Evolutionary conservation across 2,329 filamentous ascomycete species (phyloP).

Genomic region (Cercospora janseana): DNA sequence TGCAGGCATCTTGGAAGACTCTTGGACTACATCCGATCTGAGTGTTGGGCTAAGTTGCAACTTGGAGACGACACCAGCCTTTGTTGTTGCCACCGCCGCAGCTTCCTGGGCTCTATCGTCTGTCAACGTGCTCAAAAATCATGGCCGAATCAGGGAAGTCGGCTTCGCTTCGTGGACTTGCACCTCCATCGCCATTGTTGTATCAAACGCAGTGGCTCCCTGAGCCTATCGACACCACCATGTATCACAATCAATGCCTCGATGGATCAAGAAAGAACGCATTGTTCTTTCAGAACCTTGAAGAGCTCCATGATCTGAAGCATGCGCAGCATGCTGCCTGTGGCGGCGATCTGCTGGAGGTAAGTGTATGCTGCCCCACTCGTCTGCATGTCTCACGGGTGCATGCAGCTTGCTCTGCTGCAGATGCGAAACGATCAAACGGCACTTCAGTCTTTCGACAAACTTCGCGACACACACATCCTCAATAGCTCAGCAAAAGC

Average conservation of each 20-base stretch:
- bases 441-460: background rate
- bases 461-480: slow-evolving; percentile 4
- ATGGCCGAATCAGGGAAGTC: background rate
- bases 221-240: background rate
- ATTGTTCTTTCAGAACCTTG: slow-evolving; percentile 5
- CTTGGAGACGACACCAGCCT: background rate
- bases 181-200: slow-evolving; percentile 17
- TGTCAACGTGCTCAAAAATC: too few species aligned
- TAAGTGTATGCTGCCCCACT: slow-evolving; percentile 16
- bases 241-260: background rate
- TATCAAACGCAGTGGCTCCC: slow-evolving; percentile 17
- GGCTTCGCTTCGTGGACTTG: background rate
- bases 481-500: slow-evolving; percentile 6
- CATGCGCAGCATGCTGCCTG: background rate
- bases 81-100: background rate
- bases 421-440: slow-evolving; percentile 18
- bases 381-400: slow-evolving; percentile 17
- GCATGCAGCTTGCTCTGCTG: slow-evolving; percentile 19
- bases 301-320: background rate
- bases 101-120: too few species aligned
- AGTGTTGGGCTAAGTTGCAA: background rate
- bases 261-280: background rate
- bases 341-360: slow-evolving; percentile 17
- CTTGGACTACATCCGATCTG: too few species aligned
- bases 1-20: too few species aligned